Conservation (phyloP, 2,329 filamentous ascomycete genomes). For the Exophiala aquamarina region DNA sequence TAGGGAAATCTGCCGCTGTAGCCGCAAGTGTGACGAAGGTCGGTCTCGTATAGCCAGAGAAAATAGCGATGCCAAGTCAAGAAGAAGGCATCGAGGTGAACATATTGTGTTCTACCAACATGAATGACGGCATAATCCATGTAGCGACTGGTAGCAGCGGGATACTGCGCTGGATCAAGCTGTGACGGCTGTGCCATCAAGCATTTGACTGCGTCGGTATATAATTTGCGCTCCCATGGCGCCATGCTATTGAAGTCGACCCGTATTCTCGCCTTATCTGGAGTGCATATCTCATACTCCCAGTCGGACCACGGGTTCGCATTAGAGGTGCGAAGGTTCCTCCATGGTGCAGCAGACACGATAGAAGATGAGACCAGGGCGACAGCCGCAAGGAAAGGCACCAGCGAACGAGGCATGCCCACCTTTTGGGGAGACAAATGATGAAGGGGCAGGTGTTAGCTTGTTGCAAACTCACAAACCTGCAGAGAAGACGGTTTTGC, state of each 20-base stretch:
- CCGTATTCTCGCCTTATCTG: slow-evolving; percentile 14
- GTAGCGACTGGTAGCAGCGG: slow-evolving; percentile 35
- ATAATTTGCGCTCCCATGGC: slow-evolving; percentile 30
- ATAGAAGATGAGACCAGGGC: slow-evolving; percentile 12
- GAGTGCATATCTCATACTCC: slow-evolving; percentile 6
- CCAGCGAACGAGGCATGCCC: slow-evolving; percentile 19
- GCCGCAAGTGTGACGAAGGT: slow-evolving; percentile 45
- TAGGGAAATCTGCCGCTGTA: slow-evolving; percentile 47
- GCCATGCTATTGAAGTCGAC: slow-evolving; percentile 27
- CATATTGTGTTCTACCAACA: slow-evolving; percentile 36
- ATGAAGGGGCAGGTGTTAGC: too few species aligned
- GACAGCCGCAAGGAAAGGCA: slow-evolving; percentile 17
- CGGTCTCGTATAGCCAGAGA: slow-evolving; percentile 43
- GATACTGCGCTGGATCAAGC: slow-evolving; percentile 30
- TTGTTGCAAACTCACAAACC: too few species aligned
- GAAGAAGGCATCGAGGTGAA: slow-evolving; percentile 40
- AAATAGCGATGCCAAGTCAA: slow-evolving; percentile 49
- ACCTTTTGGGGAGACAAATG: too few species aligned
- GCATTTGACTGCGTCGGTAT: slow-evolving; percentile 41
- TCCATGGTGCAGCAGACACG: slow-evolving; percentile 13
- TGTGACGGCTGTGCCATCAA: slow-evolving; percentile 34
- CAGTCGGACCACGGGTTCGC: slow-evolving; percentile 5
- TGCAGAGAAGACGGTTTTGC: too few species aligned
- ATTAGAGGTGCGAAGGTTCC: slow-evolving; percentile 10
- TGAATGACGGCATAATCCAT: slow-evolving; percentile 45